Evolutionary conservation across 192 early-diverging fungal genomes (phyloP), one percentile per base, ranked within the genome.

Genomic region (Backusella parvicylindrica): DNA sequence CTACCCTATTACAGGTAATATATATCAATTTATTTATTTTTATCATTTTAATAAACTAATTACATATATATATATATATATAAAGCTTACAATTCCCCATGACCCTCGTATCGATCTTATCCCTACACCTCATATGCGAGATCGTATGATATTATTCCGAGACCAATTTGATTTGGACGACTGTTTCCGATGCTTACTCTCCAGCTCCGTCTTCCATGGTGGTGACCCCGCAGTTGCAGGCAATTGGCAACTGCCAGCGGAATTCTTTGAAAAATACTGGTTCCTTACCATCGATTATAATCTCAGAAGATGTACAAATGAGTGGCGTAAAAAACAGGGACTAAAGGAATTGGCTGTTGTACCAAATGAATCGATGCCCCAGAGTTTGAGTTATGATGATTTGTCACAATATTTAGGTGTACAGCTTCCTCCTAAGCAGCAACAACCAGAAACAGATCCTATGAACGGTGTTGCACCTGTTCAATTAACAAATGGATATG

Each of bases 111-210:
- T 83, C 15, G 81, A 83, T 32, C 49, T 79, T 6, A 71, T 83
- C 36, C 77, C 81, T 2, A 70, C 77, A 3, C 31, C 64, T 5
- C 81, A 83, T 36, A 79, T 83, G 74, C 77, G 81, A 28, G 81
- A 83, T 71, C 77, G 81, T 69, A 83, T 83, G 81, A 83, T 83
- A 68, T 47, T 83, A 18, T 83, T 79, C 71, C 66, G 77, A 67
- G 74, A 77, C 32, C 73, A 73, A 38, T 83, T 79, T 65, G 81
- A 83, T 67, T n/a, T 83, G 16, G 81, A 83, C 31, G 81, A 79
- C 15, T 83, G 81, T 56, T 76, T 79, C 60, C 65, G 75, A 23
- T 47, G 66, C 43, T 30, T 83, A 1, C 38, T 83, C 2, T 63
- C 30, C 0, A 47, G 64, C 12, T 71, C 81, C 3, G 72, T 77